A percentile compares a stretch with the other conserved stretches of the same genome.
These are phyloP conservation scores for Lablab purpureus DNA, from an alignment of 306 rosid genomes.

Conservation along the genomic window DNA sequence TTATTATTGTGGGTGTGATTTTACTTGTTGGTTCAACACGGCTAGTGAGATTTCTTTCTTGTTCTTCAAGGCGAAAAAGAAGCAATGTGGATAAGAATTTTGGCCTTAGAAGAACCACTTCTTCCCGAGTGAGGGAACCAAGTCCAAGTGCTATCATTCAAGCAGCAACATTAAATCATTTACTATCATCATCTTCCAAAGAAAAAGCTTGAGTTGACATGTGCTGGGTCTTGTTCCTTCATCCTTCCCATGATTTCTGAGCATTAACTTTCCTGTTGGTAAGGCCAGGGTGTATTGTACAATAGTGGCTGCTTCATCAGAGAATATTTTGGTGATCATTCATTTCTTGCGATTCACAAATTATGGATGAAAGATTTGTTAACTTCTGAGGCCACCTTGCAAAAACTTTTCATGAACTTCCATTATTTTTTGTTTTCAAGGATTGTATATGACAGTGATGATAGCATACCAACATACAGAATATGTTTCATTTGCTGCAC, in stretches of 20 bases:
- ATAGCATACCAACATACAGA: conserved; percentile 9
- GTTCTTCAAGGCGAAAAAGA: conserved; percentile 54
- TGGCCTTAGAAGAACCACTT: conserved; percentile 58
- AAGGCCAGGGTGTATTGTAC: conserved; percentile 50
- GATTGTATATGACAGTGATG: conserved; percentile 38
- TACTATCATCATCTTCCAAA: conserved; percentile 69
- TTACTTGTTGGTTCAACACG: conserved; percentile 89
- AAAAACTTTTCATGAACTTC: conserved; percentile 19
- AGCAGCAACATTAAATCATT: conserved; percentile 79
- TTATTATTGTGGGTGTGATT: conserved; percentile 83
- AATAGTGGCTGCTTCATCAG: conserved; percentile 48
- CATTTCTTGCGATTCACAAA: conserved; percentile 37
- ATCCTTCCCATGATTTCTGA: conserved; percentile 1
- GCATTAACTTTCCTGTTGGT: conserved; percentile 27
- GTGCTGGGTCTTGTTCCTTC: conserved; percentile 25
- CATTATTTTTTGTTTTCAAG: conserved; percentile 5
- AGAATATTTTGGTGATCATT: conserved; percentile 53
- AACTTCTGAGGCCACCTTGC: conserved; percentile 34
- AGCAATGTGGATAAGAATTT: conserved; percentile 65
- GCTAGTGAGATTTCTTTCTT: conserved; percentile 61
- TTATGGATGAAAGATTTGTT: conserved; percentile 21
- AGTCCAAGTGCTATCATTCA: conserved; percentile 83
- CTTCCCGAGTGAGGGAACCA: conserved; percentile 67
- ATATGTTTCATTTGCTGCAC: conserved; percentile 28
- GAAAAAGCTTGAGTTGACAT: conserved; percentile 73